These are phyloP conservation scores for Litchi chinensis DNA, from an alignment of 345 rosid species.

Conservation along the genomic window DNA sequence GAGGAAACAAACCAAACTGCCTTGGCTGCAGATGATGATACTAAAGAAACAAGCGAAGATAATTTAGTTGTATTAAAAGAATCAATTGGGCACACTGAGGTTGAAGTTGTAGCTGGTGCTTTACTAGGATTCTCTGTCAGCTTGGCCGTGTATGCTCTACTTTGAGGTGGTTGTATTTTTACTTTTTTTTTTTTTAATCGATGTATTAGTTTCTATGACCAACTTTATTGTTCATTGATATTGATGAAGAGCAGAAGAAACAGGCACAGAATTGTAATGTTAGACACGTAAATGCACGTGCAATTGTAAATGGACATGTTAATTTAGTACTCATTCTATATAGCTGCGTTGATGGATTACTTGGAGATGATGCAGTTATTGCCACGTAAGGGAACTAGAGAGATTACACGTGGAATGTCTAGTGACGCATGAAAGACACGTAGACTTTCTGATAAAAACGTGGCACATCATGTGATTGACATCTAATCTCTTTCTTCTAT, in stretches of 20 bases:
- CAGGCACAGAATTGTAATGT: not conserved
- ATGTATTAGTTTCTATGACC: not conserved
- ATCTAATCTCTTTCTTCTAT: not conserved
- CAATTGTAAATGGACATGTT: no score
- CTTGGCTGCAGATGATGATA: not conserved
- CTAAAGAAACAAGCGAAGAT: not conserved
- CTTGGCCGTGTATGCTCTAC: conserved; percentile 39
- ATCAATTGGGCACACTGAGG: conserved; percentile 81
- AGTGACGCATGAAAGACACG: not conserved
- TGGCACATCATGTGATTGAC: not conserved
- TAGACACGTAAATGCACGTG: not conserved
- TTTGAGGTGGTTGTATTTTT: conserved; percentile 13
- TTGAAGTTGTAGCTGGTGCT: conserved; percentile 85
- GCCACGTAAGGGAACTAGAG: not conserved
- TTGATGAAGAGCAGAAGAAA: no score
- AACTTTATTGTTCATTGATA: not conserved
- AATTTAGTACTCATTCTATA: not conserved
- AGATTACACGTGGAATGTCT: not conserved
- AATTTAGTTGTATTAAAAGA: conserved; percentile 54
- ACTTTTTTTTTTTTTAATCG: not conserved
- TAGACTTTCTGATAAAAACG: not conserved
- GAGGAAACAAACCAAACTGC: conserved; percentile 9
- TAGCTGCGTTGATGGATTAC: not conserved
- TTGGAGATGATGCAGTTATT: no score
- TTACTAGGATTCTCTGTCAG: conserved; percentile 68